phyloP scores from a whole-genome alignment of 1,139 yeast genomes.

The Protomyces gravidus region DNA sequence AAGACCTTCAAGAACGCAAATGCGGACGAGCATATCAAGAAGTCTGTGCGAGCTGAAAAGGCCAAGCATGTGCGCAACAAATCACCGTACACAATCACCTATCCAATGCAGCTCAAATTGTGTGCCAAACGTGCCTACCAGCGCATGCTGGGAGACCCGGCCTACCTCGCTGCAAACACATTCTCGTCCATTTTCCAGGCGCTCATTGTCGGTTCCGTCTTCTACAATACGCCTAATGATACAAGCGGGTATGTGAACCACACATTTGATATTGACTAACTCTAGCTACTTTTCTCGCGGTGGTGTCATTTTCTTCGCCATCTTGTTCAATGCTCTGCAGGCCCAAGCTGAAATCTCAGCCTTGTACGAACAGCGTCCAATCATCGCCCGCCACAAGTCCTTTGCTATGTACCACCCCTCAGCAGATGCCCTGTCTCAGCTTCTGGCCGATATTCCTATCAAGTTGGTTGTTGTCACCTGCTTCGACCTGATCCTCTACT shows the following conservation, averaged over 20 bases:
- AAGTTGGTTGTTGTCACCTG: slow-evolving; percentile 48
- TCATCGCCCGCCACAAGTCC: slow-evolving; percentile 58
- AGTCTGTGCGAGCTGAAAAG: slow-evolving; percentile 34
- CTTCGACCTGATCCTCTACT: slow-evolving; percentile 52
- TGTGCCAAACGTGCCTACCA: slow-evolving; percentile 54
- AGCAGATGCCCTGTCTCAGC: slow-evolving; percentile 60
- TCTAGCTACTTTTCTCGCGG: slow-evolving; percentile 49
- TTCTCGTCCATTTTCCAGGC: slow-evolving; percentile 53
- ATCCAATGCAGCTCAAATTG: slow-evolving; percentile 43
- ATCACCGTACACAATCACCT: slow-evolving; percentile 35
- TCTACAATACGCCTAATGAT: slow-evolving; percentile 53
- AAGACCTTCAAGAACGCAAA: slow-evolving; percentile 34
- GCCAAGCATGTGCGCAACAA: slow-evolving; percentile 29
- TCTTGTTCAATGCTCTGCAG: slow-evolving; percentile 43
- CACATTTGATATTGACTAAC: not conserved
- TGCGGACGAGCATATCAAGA: slow-evolving; percentile 35
- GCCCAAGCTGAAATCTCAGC: slow-evolving; percentile 37
- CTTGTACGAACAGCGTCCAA: slow-evolving; percentile 55
- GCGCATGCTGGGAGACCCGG: slow-evolving; percentile 53
- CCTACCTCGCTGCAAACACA: slow-evolving; percentile 50
- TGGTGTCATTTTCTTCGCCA: slow-evolving; percentile 46
- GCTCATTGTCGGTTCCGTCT: slow-evolving; percentile 63
- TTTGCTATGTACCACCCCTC: slow-evolving; percentile 63
- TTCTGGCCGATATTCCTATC: slow-evolving; percentile 56
- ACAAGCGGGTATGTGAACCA: slow-evolving; percentile 45